Evolutionary conservation across 208 protist species (phyloP), one percentile per base, ranked within the genome.

Genomic region (Leishmania amazonensis): DNA sequence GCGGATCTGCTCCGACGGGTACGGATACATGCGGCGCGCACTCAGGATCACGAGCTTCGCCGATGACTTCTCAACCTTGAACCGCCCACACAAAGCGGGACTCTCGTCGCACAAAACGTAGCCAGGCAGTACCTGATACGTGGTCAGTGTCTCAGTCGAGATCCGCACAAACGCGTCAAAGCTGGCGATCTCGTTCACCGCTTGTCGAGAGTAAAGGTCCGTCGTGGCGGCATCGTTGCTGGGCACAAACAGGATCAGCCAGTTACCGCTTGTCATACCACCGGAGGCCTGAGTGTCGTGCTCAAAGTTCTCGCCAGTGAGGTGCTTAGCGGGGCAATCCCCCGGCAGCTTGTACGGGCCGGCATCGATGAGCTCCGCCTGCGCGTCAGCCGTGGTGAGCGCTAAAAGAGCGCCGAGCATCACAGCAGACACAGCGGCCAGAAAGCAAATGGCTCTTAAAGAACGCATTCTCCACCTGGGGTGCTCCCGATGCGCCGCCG

Each of bases 221-320:
- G 72, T 47, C 28, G 76, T 81, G 38, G 76, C n/a, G 7, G 49
- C 81, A 53, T 85, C 76, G 72, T 73, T 81, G 49, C 81, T 73
- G 2, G 81, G 81, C 47, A 85, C 72, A 38, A 85, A 85, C 17
- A 85, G 42, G n/a, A 85, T 85, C 21, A 85, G 77, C 81, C 81
- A 85, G 53, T 85, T 85, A 76, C 81, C 81, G 42, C 81, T 85
- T 31, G 81, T 85, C 76, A 81, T 85, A 51, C 76, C 81, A 9
- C 70, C 47, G 5, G 76, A 81, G 21, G 81, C 81, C 73, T 85
- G 81, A 1, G 81, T 85, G 76, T 81, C 81, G 31, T 78, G 81
- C 62, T 85, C 81, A 24, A 85, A 85, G 60, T 71, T 81, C 19
- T 75, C 28, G 0, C 78, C 81, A 3, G 76, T 85, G 28, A 85